Evolutionary conservation across 2,329 filamentous ascomycete genomes (phyloP).

Genomic region (Penicillium sumatraense): DNA sequence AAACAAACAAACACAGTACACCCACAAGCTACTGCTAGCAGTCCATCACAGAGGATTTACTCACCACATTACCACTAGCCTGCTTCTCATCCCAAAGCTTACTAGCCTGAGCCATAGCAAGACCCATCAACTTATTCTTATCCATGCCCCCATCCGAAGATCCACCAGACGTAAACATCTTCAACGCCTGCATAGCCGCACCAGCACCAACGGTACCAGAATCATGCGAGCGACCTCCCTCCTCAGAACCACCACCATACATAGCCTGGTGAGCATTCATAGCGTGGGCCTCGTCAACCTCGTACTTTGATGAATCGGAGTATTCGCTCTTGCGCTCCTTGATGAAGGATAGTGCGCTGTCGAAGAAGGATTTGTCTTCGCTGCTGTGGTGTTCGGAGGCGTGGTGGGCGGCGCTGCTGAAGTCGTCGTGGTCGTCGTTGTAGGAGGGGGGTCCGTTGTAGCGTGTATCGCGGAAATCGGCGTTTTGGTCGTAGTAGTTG

Average conservation of each 20-base stretch:
- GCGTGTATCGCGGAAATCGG: slow-evolving; percentile 31
- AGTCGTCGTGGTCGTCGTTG: slow-evolving; percentile 51
- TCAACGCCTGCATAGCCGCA: slow-evolving; percentile 65
- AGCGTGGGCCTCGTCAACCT: slow-evolving; percentile 68
- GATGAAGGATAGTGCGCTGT: slow-evolving; percentile 59
- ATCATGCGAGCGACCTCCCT: slow-evolving; percentile 48
- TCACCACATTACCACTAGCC: slow-evolving; percentile 58
- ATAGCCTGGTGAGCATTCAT: slow-evolving; percentile 76
- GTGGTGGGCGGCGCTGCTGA: slow-evolving; percentile 58
- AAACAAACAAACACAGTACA: not conserved
- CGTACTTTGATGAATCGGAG: slow-evolving; percentile 51
- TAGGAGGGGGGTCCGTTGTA: slow-evolving; percentile 18
- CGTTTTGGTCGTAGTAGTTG: slow-evolving; percentile 33
- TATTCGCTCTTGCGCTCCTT: slow-evolving; percentile 55
- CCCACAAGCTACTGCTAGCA: not conserved
- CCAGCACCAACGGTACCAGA: slow-evolving; percentile 47
- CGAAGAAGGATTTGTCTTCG: slow-evolving; percentile 60
- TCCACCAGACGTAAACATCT: slow-evolving; percentile 70
- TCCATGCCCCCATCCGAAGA: slow-evolving; percentile 53
- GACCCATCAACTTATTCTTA: slow-evolving; percentile 79
- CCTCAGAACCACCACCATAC: slow-evolving; percentile 58
- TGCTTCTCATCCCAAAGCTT: slow-evolving; percentile 72
- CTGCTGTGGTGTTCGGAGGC: slow-evolving; percentile 59
- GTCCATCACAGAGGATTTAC: slow-evolving; percentile 22
- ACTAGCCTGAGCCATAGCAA: slow-evolving; percentile 86